Evolutionary conservation across 352 stramenopile genomes (phyloP).

Genomic region (Peronosclerospora sorghi): DNA sequence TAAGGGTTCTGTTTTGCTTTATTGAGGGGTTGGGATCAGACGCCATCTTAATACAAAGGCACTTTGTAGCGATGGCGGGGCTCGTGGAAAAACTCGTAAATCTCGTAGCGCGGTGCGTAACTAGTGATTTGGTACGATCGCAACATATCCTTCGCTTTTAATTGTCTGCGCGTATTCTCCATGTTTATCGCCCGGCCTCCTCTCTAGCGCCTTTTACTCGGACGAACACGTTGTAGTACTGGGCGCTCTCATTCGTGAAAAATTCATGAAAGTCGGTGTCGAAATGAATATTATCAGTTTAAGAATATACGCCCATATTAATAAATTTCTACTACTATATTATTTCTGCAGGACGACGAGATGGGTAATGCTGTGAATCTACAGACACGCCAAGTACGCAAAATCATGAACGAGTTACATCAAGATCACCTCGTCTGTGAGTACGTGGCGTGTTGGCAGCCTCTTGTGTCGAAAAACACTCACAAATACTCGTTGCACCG

Average conservation of each 20-base stretch:
- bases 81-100: conserved; percentile 84
- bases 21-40: too few relatives aligned
- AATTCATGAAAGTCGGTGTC: conserved; percentile 70
- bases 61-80: conserved; percentile 37
- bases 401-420: conserved; percentile 84
- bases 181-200: not conserved
- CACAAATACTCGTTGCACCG: not conserved
- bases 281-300: not conserved
- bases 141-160: not conserved
- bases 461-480: not conserved
- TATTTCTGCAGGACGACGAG: conserved; percentile 57
- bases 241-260: conserved; percentile 72
- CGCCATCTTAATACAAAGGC: too few relatives aligned
- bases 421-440: conserved; percentile 80
- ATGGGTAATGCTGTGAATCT: conserved; percentile 84
- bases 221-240: conserved; percentile 84
- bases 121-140: not conserved
- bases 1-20: too few relatives aligned
- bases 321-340: not conserved
- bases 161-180: not conserved
- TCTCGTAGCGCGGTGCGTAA: conserved; percentile 57
- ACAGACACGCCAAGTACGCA: conserved; percentile 80
- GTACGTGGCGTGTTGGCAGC: conserved; percentile 15
- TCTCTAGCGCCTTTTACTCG: conserved; percentile 71
- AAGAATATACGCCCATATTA: not conserved